Evolutionary conservation across 2,329 filamentous ascomycete genomes (phyloP).

Genomic region (Fusarium irregulare): DNA sequence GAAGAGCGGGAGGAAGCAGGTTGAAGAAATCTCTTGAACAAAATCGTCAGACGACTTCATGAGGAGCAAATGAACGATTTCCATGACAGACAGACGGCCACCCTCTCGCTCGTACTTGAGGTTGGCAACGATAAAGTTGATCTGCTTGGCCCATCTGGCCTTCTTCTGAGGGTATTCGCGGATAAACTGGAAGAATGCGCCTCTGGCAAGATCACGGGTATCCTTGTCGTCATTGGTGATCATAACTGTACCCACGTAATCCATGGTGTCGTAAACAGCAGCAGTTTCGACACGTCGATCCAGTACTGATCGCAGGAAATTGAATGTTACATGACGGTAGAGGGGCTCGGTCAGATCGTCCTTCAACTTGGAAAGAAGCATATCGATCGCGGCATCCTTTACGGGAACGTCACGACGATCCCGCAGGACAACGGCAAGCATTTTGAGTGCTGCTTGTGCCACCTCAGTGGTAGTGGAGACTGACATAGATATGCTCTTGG

Average conservation of each 20-base stretch:
- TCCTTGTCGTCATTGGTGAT: constrained; percentile 93
- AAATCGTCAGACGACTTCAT: constrained; percentile 85
- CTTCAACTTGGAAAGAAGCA: constrained; percentile 83
- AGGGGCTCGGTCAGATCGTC: constrained; percentile 93
- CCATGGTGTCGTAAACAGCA: constrained; percentile 89
- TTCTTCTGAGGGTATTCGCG: constrained; percentile 94
- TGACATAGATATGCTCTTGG: constrained; percentile 81
- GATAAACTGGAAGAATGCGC: constrained; percentile 93
- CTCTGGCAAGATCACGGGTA: constrained; percentile 86
- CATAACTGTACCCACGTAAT: constrained; percentile 91
- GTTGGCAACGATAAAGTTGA: constrained; percentile 89
- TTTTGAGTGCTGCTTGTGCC: constrained; percentile 87
- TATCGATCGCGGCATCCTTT: constrained; percentile 84
- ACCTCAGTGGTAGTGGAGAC: constrained; percentile 84
- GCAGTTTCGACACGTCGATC: constrained; percentile 87
- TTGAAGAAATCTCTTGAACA: constrained; percentile 82
- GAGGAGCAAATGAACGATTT: constrained; percentile 87
- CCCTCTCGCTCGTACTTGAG: constrained; percentile 90
- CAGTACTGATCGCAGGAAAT: constrained; percentile 89
- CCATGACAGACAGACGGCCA: constrained; percentile 91
- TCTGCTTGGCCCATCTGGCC: constrained; percentile 87
- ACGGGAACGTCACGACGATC: constrained; percentile 81
- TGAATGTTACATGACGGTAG: constrained; percentile 92
- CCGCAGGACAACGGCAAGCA: constrained; percentile 85
- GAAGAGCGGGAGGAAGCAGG: constrained; percentile 87